Base-by-base conservation (phyloP, 306 rosid genomes). In the Heteromeles arbutifolia region DNA sequence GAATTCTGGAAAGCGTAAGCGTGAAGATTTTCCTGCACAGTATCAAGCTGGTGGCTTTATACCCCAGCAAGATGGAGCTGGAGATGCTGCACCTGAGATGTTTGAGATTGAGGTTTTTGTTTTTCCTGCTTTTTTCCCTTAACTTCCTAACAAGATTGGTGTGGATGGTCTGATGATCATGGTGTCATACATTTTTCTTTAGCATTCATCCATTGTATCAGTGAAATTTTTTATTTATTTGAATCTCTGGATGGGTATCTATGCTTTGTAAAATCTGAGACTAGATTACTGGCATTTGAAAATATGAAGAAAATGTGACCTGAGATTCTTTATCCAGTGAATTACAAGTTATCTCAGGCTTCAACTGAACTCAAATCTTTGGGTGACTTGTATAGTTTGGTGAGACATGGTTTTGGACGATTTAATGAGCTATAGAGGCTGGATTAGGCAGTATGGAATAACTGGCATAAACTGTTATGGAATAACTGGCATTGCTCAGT, bases 31-130 rank as follows among this genome's bases (percentile, higher is more conserved):
- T 74, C 70, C 96, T 75, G 77, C 97, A 50, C 93, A 87, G 73
- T 89, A 89, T 89, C 92, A 81, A 34, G 57, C 90, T 74, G 86
- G 90, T 81, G 98, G 96, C 62, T 90, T 85, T 85, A 80, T 92
- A 70, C 99, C 99, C 22, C 99, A 96, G 87, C 99, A 96, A 88
- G 99, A 96, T 87, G 99, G 99, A 80, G 93, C 98, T 70, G 96
- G 94, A 79, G 99, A 90, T 87, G 80, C 81, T 31, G 52, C 82
- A 4, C 74, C 88, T 34, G 83, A 80, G 64, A 70, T 67, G 80
- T 90, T 92, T 81, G 91, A 96, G 86, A 85, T 88, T 78, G 99
- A 96, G 97, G 99, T 91, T 67, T 70, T 54, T n/a, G n/a, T 48
- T 37, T 41, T 59, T 12, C 63, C 19, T 65, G 50, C 70, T 71